These are phyloP conservation scores for Fusarium fujikuroi DNA, from an alignment of 2,329 filamentous ascomycete species.

Conservation along the genomic window DNA sequence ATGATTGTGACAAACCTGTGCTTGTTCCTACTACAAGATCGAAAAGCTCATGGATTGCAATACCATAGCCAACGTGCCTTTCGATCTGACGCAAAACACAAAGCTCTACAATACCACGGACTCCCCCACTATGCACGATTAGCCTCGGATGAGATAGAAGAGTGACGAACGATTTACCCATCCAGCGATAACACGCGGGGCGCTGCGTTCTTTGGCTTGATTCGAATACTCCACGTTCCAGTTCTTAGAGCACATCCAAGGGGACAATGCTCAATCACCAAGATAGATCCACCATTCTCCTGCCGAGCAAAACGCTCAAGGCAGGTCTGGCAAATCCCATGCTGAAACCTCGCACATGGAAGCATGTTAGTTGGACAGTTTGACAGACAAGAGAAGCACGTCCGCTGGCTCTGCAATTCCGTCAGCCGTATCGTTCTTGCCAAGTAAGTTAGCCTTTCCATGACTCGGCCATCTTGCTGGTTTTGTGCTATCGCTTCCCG, in stretches of 20 bases:
- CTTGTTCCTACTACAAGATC: constrained; percentile 28
- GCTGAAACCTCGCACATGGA: constrained; percentile 1
- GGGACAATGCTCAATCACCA: not conserved
- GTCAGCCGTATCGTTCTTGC: not conserved
- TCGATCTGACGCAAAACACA: constrained; percentile 1
- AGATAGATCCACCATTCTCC: not conserved
- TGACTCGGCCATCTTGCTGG: not conserved
- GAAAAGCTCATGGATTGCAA: constrained; percentile 22
- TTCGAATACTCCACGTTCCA: constrained; percentile 14
- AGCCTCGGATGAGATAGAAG: fast-evolving
- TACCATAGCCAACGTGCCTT: not conserved
- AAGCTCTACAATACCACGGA: constrained; percentile 16
- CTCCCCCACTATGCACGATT: constrained; percentile 1
- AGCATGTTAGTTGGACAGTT: constrained; percentile 24
- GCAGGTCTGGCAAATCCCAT: constrained; percentile 22
- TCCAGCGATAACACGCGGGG: constrained; percentile 14
- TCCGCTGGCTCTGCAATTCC: constrained; percentile 3
- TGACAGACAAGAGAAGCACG: constrained; percentile 7
- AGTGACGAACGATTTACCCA: not conserved
- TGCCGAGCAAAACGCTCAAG: not conserved
- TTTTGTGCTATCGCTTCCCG: not conserved
- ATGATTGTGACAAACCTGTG: not conserved
- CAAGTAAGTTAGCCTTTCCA: not conserved
- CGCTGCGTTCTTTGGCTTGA: constrained; percentile 12
- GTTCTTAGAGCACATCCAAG: constrained; percentile 7